A percentile compares a stretch with the other conserved stretches of the same genome.
These are phyloP conservation scores for Chalciporus chontae DNA, from an alignment of 768 basidiomycete genomes.

Conservation along the genomic window DNA sequence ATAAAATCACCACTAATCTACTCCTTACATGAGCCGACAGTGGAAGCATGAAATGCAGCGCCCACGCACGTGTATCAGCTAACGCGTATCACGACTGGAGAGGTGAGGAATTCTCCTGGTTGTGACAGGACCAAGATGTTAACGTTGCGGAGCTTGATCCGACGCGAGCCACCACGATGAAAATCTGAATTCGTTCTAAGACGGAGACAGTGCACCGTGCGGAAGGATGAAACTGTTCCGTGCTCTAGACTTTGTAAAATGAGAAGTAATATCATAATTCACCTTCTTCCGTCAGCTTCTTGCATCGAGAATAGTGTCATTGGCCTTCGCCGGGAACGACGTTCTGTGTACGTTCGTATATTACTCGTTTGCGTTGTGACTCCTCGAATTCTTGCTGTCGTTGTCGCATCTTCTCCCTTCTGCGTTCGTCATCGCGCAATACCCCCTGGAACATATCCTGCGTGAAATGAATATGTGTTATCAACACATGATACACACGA, in stretches of 20 bases:
- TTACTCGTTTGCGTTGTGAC: constrained; percentile 59
- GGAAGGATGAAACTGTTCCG: not conserved
- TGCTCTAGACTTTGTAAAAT: not conserved
- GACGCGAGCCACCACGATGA: not conserved
- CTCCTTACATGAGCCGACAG: constrained; percentile 10
- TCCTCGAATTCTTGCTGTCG: constrained; percentile 59
- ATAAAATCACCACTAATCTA: not conserved
- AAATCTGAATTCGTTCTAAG: not conserved
- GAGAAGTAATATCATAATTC: not conserved
- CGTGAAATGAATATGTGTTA: constrained; percentile 7
- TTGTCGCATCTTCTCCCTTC: constrained; percentile 65
- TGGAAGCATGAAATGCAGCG: not conserved
- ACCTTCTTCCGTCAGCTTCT: not conserved
- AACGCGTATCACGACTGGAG: not conserved
- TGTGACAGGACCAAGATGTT: not conserved
- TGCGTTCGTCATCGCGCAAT: constrained; percentile 80
- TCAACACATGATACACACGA: not conserved
- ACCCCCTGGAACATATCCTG: constrained; percentile 94
- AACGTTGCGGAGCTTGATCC: not conserved
- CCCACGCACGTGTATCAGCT: constrained; percentile 15
- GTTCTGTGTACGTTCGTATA: constrained; percentile 57
- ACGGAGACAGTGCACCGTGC: not conserved
- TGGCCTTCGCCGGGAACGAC: constrained; percentile 19
- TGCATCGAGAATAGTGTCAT: not conserved
- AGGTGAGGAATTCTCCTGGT: not conserved